A percentile compares a stretch with the other conserved stretches of the same genome.
These are phyloP conservation scores for Rhizophagus clarus DNA, from an alignment of 192 early-diverging fungal species.

Conservation along the genomic window DNA sequence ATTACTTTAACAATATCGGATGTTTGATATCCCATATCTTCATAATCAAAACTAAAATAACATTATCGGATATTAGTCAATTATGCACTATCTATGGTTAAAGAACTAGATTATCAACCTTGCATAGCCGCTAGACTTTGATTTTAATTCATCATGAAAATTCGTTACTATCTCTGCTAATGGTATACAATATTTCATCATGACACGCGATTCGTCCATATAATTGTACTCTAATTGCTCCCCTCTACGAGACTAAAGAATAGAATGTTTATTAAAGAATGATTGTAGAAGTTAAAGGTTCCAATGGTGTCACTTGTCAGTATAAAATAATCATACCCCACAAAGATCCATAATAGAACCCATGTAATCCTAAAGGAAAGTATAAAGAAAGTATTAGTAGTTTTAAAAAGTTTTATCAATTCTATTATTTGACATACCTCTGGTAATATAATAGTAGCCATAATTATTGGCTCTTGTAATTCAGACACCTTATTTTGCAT, in stretches of 20 bases:
- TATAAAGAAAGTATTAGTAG: not conserved
- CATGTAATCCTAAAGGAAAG: slow-evolving; percentile 58
- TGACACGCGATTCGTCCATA: slow-evolving; percentile 81
- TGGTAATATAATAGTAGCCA: slow-evolving; percentile 91
- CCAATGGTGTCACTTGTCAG: not conserved
- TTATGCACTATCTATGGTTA: too few relatives aligned
- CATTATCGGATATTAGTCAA: not conserved
- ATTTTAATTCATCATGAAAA: slow-evolving; percentile 95
- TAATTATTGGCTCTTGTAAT: slow-evolving; percentile 89
- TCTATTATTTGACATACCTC: slow-evolving; percentile 42
- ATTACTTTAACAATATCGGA: slow-evolving; percentile 85
- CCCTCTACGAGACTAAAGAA: slow-evolving; percentile 67
- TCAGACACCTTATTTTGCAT: slow-evolving; percentile 61
- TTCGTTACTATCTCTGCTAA: slow-evolving; percentile 93
- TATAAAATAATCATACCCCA: slow-evolving; percentile 48
- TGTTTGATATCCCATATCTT: slow-evolving; percentile 83
- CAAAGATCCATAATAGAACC: slow-evolving; percentile 77
- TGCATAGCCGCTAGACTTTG: slow-evolving; percentile 86
- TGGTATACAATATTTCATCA: slow-evolving; percentile 87
- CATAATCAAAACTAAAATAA: slow-evolving; percentile 84
- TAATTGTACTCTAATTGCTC: slow-evolving; percentile 87
- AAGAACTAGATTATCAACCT: slow-evolving; percentile 17
- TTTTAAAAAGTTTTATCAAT: not conserved
- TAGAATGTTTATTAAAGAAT: not conserved
- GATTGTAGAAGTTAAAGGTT: not conserved